phyloP scores from a whole-genome alignment of 2,329 filamentous ascomycete species.

The Aspergillus luchuensis region DNA sequence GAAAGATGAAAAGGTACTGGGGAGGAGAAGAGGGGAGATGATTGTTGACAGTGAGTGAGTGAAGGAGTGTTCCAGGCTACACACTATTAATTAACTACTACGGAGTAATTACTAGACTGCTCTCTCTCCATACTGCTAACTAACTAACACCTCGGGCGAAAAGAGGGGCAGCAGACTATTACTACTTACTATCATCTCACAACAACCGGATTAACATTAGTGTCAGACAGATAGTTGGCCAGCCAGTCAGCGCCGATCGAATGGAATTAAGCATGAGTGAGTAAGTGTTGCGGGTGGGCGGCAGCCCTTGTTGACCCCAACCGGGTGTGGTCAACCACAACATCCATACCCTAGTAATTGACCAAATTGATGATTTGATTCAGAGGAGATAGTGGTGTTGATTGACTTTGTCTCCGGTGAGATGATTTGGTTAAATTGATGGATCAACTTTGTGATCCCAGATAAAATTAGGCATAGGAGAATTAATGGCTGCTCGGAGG shows the following conservation, averaged over 20 bases:
- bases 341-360: too few species aligned
- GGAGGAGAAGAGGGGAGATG: neutral
- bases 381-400: too few species aligned
- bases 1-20: neutral
- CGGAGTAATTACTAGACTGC: too few species aligned
- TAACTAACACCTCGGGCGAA: neutral
- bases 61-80: neutral
- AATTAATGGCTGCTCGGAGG: too few species aligned
- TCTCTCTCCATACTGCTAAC: neutral
- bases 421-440: neutral
- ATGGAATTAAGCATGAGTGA: neutral
- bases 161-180: neutral
- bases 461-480: too few species aligned
- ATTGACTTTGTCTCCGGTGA: neutral
- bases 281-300: neutral
- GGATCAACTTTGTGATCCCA: too few species aligned
- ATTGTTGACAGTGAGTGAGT: neutral
- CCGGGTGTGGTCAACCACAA: neutral
- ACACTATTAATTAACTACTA: neutral
- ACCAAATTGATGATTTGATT: too few species aligned
- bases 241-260: neutral
- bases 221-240: neutral
- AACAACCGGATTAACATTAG: too few species aligned
- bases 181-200: too few species aligned
- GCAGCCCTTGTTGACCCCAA: conserved; percentile 3